Conservation (phyloP, 1,284 basidiomycete genomes). For the Volvariella volvacea region DNA sequence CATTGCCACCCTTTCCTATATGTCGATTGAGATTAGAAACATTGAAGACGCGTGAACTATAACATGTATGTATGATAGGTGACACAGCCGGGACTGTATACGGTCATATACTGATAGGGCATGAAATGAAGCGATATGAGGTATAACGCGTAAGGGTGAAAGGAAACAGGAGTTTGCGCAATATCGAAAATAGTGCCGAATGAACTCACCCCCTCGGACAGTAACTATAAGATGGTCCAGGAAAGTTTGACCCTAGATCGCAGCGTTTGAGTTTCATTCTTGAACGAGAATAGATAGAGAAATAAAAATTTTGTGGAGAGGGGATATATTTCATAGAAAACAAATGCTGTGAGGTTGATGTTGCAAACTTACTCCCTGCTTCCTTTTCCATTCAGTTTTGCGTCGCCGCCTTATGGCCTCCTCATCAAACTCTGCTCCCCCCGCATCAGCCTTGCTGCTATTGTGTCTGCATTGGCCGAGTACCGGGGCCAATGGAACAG, state of each 20-base stretch:
- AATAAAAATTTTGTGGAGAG: neutral
- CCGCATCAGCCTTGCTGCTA: neutral
- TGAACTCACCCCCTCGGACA: conserved; percentile 63
- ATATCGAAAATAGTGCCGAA: neutral
- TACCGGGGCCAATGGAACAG: too few species aligned
- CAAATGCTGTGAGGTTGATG: too few species aligned
- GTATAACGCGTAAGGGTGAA: too few species aligned
- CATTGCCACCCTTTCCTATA: conserved; percentile 75
- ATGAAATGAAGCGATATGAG: too few species aligned
- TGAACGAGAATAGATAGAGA: neutral
- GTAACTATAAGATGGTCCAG: conserved; percentile 76
- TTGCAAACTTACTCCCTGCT: conserved; percentile 49
- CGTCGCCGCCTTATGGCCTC: conserved; percentile 29
- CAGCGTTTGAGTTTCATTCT: neutral
- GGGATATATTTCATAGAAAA: too few species aligned
- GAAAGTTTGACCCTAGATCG: conserved; percentile 67
- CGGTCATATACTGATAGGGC: too few species aligned
- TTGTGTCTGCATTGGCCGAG: too few species aligned
- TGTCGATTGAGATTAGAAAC: conserved; percentile 13
- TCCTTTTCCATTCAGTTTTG: conserved; percentile 71
- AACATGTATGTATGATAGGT: too few species aligned
- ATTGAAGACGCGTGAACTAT: too few species aligned
- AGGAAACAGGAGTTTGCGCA: too few species aligned
- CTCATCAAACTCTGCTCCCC: neutral
- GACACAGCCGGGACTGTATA: too few species aligned